Evolutionary conservation across 345 rosid species (phyloP).

Genomic region (Carallia brachiata): DNA sequence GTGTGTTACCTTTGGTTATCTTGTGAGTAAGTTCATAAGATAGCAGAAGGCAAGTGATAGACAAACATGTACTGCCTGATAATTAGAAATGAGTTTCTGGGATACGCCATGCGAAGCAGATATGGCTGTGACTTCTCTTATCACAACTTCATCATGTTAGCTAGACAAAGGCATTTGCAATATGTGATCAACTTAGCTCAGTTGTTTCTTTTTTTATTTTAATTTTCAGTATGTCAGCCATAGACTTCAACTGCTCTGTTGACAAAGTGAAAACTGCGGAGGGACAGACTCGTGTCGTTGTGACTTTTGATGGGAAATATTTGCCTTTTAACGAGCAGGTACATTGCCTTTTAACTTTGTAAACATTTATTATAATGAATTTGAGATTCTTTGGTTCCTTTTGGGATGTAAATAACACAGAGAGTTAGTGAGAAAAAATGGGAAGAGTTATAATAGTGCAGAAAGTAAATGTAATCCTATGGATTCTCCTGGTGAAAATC

Average conservation of each 20-base stretch:
- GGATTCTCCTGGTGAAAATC: too few relatives aligned
- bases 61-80: too few relatives aligned
- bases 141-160: neutral
- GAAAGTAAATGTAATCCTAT: too few relatives aligned
- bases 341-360: conserved; percentile 19
- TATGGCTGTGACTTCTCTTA: neutral
- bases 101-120: neutral
- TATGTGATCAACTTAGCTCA: neutral
- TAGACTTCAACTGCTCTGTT: conserved; percentile 93
- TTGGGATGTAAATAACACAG: too few relatives aligned
- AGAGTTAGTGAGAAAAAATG: too few relatives aligned
- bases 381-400: neutral
- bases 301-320: conserved; percentile 90
- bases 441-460: too few relatives aligned
- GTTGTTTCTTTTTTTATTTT: neutral
- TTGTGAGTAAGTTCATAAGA: too few relatives aligned
- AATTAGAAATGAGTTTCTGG: too few relatives aligned
- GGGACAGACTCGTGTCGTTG: conserved; percentile 75
- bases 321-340: conserved; percentile 80
- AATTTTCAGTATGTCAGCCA: conserved; percentile 76
- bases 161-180: neutral
- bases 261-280: conserved; percentile 82
- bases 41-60: too few relatives aligned
- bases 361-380: neutral
- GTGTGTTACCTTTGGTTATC: too few relatives aligned